Percentiles rank a stretch among this genome's conserved stretches.
Evolutionary conservation across 2,329 filamentous ascomycete genomes (phyloP).

Genomic region (Cladosporium sp.): DNA sequence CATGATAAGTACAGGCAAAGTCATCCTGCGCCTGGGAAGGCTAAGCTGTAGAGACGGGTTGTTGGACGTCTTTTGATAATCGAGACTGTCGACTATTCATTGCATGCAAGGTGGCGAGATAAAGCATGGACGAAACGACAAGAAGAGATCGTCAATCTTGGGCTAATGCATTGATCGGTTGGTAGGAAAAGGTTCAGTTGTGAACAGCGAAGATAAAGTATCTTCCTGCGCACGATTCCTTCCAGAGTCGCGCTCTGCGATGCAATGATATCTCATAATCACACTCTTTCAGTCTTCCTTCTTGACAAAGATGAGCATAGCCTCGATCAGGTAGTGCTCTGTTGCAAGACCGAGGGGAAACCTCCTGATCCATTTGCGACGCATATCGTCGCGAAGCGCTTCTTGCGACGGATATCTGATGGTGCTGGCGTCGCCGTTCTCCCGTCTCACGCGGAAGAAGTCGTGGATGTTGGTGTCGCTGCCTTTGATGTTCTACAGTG

Average conservation of each 20-base stretch:
- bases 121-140: too few species aligned
- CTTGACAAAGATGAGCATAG: background rate
- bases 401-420: background rate
- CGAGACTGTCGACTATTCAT: too few species aligned
- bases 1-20: conserved; percentile 28
- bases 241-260: too few species aligned
- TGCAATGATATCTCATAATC: too few species aligned
- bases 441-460: background rate
- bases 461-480: background rate
- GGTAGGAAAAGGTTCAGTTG: too few species aligned
- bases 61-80: too few species aligned
- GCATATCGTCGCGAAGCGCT: background rate
- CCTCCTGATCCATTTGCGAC: background rate
- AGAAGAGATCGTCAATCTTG: too few species aligned
- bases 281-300: too few species aligned
- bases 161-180: too few species aligned
- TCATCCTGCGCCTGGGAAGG: background rate
- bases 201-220: too few species aligned
- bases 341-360: background rate
- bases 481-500: background rate
- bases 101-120: too few species aligned
- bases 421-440: background rate
- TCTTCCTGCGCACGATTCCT: too few species aligned
- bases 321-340: background rate
- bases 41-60: background rate